phyloP scores from a whole-genome alignment of 495 filamentous ascomycete species.

The Tricharina praecox region DNA sequence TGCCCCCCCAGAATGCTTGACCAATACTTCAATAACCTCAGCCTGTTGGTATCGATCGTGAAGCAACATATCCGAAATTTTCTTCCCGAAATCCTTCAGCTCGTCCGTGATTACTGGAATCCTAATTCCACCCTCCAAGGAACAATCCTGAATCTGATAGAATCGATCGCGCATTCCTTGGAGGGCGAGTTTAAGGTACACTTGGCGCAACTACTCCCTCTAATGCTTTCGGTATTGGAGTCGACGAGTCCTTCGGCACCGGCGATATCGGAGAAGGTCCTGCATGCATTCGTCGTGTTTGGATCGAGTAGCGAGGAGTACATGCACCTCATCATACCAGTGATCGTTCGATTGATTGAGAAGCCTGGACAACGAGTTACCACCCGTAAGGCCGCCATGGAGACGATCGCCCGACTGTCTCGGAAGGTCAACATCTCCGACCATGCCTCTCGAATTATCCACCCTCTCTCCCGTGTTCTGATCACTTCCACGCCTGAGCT shows the following conservation, averaged over 20 bases:
- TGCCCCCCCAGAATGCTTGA: constrained; percentile 60
- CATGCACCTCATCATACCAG: constrained; percentile 96
- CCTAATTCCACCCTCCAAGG: constrained; percentile 56
- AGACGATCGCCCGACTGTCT: constrained; percentile 85
- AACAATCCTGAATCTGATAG: constrained; percentile 78
- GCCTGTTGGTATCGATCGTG: constrained; percentile 84
- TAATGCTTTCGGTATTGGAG: constrained; percentile 89
- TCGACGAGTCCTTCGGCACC: constrained; percentile 53
- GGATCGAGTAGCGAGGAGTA: constrained; percentile 94
- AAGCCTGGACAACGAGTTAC: constrained; percentile 57
- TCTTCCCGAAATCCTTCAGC: constrained; percentile 61
- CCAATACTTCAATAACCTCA: constrained; percentile 90
- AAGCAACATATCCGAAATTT: constrained; percentile 87
- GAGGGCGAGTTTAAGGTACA: constrained; percentile 97
- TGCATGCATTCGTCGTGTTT: constrained; percentile 90
- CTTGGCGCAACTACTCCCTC: constrained; percentile 66
- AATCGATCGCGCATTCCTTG: constrained; percentile 78
- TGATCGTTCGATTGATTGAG: constrained; percentile 85
- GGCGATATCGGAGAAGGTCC: constrained; percentile 57
- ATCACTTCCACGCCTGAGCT: constrained; percentile 50
- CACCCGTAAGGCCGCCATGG: constrained; percentile 75
- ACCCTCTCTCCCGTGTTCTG: constrained; percentile 68
- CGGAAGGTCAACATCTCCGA: constrained; percentile 95
- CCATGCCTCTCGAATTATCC: constrained; percentile 86
- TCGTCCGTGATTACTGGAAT: constrained; percentile 77